Evolutionary conservation across 1,139 yeast species (phyloP).

Genomic region (Geotrichum reessii): DNA sequence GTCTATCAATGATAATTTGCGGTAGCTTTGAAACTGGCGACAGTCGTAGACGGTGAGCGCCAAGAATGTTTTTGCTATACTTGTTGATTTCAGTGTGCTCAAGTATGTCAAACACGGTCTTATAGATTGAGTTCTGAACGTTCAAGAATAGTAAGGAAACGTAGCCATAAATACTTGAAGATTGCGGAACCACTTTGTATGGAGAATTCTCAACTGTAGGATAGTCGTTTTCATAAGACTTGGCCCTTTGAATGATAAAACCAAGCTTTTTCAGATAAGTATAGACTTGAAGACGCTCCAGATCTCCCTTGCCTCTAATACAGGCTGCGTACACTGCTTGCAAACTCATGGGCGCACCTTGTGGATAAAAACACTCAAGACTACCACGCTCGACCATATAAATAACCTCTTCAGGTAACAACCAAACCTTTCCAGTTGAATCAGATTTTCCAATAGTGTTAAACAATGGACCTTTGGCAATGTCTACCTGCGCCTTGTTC

Average conservation of each 20-base stretch:
- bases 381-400: conserved; percentile 84
- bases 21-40: background rate
- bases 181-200: conserved; percentile 17
- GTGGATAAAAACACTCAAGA: conserved; percentile 47
- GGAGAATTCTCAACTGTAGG: conserved; percentile 10
- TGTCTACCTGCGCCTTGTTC: conserved; percentile 45
- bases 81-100: background rate
- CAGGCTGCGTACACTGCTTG: conserved; percentile 60
- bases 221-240: conserved; percentile 20
- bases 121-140: conserved; percentile 25
- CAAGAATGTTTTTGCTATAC: background rate
- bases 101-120: conserved; percentile 23
- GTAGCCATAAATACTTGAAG: background rate
- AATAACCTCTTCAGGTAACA: conserved; percentile 62
- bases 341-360: conserved; percentile 49
- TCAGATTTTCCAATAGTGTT: conserved; percentile 66
- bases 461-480: conserved; percentile 68
- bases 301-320: conserved; percentile 41
- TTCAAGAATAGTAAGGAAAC: background rate
- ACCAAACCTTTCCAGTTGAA: conserved; percentile 43
- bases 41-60: background rate
- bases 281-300: conserved; percentile 64
- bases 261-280: conserved; percentile 76
- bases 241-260: conserved; percentile 51
- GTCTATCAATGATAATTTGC: conserved; percentile 1